A percentile compares a stretch with the other conserved stretches of the same genome.
Conservation (phyloP, 2,329 filamentous ascomycete species). For the Cadophora gregata region DNA sequence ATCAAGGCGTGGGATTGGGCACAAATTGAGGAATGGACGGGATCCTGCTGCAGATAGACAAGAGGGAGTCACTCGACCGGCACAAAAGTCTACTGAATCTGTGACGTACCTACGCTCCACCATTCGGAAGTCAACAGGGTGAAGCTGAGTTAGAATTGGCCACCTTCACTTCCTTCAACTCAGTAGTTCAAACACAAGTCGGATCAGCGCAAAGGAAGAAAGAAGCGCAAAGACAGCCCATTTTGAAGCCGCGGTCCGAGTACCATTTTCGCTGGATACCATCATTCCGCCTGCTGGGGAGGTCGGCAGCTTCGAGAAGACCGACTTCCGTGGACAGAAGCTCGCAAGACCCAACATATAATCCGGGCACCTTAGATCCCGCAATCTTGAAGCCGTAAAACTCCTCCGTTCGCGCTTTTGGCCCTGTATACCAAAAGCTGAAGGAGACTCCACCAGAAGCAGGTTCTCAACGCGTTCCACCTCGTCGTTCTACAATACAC, state of each 20-base stretch:
- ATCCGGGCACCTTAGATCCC: background rate
- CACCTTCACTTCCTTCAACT: background rate
- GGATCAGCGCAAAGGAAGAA: background rate
- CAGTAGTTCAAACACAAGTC: background rate
- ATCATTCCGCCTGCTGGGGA: background rate
- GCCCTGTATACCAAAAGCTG: background rate
- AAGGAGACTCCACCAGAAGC: conserved; percentile 1
- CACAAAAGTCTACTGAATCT: background rate
- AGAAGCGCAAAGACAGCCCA: background rate
- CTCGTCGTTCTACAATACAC: background rate
- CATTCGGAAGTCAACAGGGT: background rate
- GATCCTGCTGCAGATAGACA: background rate
- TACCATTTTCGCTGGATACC: background rate
- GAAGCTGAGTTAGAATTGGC: background rate
- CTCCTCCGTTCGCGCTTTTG: background rate
- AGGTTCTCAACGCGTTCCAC: background rate
- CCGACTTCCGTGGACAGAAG: background rate
- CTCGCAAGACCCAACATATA: background rate
- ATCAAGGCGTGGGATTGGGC: conserved; percentile 3
- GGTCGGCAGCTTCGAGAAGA: conserved; percentile 2
- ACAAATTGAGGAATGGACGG: background rate
- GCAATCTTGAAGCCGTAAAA: background rate
- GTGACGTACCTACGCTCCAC: background rate
- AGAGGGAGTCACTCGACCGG: background rate
- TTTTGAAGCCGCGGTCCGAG: background rate